phyloP scores from a whole-genome alignment of 192 early-diverging fungal genomes.

The Backusella liffmaniae region DNA sequence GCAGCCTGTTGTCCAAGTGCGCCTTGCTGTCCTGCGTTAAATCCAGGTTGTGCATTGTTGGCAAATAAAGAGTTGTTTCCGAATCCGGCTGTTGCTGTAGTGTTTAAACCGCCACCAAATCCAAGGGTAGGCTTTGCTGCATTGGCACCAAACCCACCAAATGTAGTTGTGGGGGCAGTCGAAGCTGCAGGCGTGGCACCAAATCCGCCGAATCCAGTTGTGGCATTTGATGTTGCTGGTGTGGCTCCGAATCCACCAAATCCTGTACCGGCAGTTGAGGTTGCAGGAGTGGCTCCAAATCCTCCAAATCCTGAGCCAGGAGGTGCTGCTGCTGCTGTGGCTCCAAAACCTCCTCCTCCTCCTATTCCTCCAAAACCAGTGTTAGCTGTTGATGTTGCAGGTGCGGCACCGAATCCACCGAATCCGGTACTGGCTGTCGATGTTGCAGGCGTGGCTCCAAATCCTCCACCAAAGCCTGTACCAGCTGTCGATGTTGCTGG shows the following conservation, averaged over 20 bases:
- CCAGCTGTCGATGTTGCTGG: not conserved
- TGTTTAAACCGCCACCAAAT: conserved; percentile 4
- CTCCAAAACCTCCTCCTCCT: not conserved
- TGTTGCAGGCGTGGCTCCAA: not conserved
- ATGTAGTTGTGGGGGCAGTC: conserved; percentile 10
- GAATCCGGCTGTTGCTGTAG: not conserved
- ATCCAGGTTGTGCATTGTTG: conserved; percentile 7
- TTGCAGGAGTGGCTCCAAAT: not conserved
- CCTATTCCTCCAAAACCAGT: not conserved
- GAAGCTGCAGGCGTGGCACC: not conserved
- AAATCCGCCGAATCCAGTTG: conserved; percentile 23
- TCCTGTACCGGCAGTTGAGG: not conserved
- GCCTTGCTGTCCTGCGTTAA: conserved; percentile 32
- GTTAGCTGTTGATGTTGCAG: not conserved
- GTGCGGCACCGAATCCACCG: not conserved
- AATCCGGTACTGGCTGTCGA: not conserved
- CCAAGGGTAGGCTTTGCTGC: conserved; percentile 37
- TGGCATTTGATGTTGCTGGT: conserved; percentile 15
- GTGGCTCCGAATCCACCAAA: conserved; percentile 17
- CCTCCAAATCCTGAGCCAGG: conserved; percentile 10
- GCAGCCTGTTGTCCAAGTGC: conserved; percentile 39
- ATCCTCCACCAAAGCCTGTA: conserved; percentile 8
- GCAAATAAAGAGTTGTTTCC: not conserved
- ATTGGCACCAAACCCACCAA: conserved; percentile 16
- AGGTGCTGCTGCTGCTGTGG: not conserved